Percentiles rank a stretch among this genome's conserved stretches.
These are phyloP conservation scores for Lachnellula cervina DNA, from an alignment of 2,329 filamentous ascomycete genomes.

Conservation along the genomic window DNA sequence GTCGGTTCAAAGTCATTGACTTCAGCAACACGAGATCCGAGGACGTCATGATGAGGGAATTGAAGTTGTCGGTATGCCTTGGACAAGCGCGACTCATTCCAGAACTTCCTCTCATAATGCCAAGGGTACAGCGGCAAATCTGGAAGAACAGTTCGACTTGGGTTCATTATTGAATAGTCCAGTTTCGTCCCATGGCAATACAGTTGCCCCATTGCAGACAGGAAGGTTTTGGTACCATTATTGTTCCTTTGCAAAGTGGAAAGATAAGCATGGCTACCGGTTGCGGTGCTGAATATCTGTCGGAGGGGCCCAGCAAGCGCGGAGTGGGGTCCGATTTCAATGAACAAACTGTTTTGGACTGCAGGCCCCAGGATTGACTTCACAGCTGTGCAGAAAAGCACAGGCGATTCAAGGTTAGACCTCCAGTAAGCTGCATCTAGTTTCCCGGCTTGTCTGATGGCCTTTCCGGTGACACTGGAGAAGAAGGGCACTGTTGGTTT, in stretches of 20 bases:
- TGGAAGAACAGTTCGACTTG: constrained; percentile 37
- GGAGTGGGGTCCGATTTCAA: constrained; percentile 21
- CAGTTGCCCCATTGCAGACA: constrained; percentile 9
- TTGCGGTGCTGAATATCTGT: constrained; percentile 14
- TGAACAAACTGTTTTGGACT: constrained; percentile 12
- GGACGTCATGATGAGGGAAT: constrained; percentile 36
- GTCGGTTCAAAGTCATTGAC: constrained; percentile 17
- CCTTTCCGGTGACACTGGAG: constrained; percentile 12
- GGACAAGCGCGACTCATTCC: constrained; percentile 48
- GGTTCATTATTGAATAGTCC: constrained; percentile 20
- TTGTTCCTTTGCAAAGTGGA: constrained; percentile 5
- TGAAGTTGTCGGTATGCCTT: constrained; percentile 42
- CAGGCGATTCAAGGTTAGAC: constrained; percentile 11
- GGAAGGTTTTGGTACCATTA: constrained; percentile 3
- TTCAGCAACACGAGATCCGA: constrained; percentile 24
- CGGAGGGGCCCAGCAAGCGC: constrained; percentile 21
- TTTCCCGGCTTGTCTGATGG: background rate
- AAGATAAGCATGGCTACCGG: constrained; percentile 3
- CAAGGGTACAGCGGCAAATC: constrained; percentile 48
- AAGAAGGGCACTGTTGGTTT: constrained; percentile 10
- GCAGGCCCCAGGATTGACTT: background rate
- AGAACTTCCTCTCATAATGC: constrained; percentile 47
- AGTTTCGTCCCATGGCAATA: constrained; percentile 1
- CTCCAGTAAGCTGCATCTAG: constrained; percentile 38
- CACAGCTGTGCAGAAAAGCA: constrained; percentile 12